These are phyloP conservation scores for Picochlorum sp. DNA, from an alignment of 139 green algal species.

Conservation along the genomic window DNA sequence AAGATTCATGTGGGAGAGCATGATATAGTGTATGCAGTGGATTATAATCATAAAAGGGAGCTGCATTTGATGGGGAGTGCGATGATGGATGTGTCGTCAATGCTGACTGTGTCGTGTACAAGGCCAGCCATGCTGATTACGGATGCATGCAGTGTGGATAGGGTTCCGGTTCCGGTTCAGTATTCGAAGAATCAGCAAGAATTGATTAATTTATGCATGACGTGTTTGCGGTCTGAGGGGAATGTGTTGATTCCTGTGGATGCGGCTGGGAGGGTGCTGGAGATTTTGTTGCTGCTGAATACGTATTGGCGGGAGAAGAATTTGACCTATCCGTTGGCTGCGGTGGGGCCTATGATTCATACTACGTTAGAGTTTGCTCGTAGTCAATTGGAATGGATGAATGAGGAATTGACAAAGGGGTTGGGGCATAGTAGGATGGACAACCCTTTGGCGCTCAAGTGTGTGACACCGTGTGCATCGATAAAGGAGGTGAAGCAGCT, in stretches of 20 bases:
- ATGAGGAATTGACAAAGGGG: slow-evolving; percentile 38
- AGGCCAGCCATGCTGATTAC: slow-evolving; percentile 72
- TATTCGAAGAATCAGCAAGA: slow-evolving; percentile 25
- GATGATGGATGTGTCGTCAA: not conserved
- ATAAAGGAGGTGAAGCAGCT: slow-evolving; percentile 40
- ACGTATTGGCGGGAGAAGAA: slow-evolving; percentile 49
- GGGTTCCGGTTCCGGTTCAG: not conserved
- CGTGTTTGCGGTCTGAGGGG: slow-evolving; percentile 43
- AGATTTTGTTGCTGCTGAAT: slow-evolving; percentile 84
- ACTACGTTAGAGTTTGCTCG: slow-evolving; percentile 65
- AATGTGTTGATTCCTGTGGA: slow-evolving; percentile 87
- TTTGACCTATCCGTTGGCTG: slow-evolving; percentile 61
- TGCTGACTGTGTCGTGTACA: slow-evolving; percentile 40
- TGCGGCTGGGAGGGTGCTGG: slow-evolving; percentile 73
- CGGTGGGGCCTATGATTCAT: slow-evolving; percentile 54
- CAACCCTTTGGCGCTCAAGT: slow-evolving; percentile 53
- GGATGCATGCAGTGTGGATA: slow-evolving; percentile 24
- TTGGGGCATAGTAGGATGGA: slow-evolving; percentile 50
- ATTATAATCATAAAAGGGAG: slow-evolving; percentile 74
- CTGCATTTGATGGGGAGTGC: slow-evolving; percentile 50
- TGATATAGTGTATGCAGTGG: slow-evolving; percentile 83
- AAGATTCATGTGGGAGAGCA: slow-evolving; percentile 54
- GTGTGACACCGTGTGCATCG: slow-evolving; percentile 41
- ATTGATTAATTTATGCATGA: slow-evolving; percentile 42
- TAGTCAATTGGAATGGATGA: slow-evolving; percentile 82